A percentile compares a stretch with the other conserved stretches of the same genome.
Conservation (phyloP, 2,329 filamentous ascomycete genomes). For the Phoma herbarum region DNA sequence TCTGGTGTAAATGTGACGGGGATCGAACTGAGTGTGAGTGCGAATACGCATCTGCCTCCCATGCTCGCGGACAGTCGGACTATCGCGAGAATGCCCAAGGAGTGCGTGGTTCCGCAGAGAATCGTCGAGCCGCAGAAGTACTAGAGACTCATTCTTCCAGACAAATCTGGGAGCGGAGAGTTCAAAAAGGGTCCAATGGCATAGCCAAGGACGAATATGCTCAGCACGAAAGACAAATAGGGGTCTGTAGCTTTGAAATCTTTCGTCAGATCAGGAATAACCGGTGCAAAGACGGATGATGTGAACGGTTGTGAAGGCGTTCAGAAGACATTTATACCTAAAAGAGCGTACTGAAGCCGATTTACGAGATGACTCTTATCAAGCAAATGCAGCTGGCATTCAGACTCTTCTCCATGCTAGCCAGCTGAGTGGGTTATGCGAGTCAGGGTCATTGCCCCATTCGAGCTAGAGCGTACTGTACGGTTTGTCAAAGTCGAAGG, state of each 20-base stretch:
- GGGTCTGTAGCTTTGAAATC: constrained; percentile 27
- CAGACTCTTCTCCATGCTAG: neutral
- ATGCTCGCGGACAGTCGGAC: constrained; percentile 61
- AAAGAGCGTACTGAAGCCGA: neutral
- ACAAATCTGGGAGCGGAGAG: constrained; percentile 40
- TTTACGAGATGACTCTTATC: neutral
- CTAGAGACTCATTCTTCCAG: constrained; percentile 56
- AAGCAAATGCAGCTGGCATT: neutral
- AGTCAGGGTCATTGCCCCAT: neutral
- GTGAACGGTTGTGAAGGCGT: constrained; percentile 27
- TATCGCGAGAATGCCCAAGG: constrained; percentile 47
- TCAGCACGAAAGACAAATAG: constrained; percentile 37
- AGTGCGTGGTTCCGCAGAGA: constrained; percentile 57
- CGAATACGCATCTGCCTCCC: constrained; percentile 16
- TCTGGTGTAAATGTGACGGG: constrained; percentile 35
- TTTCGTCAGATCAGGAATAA: constrained; percentile 30
- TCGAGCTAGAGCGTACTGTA: neutral
- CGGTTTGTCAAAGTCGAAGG: neutral
- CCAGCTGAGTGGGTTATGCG: neutral
- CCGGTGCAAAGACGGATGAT: constrained; percentile 39
- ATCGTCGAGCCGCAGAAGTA: constrained; percentile 67
- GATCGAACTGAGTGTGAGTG: constrained; percentile 32
- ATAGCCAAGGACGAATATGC: constrained; percentile 39
- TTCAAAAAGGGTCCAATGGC: constrained; percentile 40
- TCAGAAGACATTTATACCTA: neutral